Conservation (phyloP, 495 filamentous ascomycete genomes). For the Podospora pseudoanserina region DNA sequence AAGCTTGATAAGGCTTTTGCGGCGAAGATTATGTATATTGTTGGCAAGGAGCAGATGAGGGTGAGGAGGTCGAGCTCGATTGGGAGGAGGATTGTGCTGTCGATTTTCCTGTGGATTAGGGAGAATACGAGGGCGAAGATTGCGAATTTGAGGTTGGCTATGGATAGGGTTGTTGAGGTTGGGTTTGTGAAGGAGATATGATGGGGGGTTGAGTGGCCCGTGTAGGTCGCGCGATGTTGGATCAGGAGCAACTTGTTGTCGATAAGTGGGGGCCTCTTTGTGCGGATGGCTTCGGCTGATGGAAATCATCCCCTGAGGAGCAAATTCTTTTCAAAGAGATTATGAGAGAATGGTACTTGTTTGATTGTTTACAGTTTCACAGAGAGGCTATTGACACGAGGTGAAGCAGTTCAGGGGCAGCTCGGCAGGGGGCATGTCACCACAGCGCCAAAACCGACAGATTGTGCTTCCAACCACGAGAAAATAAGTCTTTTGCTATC, state of each 20-base stretch:
- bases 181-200: conserved; percentile 67
- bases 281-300: neutral
- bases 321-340: neutral
- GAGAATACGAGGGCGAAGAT: conserved; percentile 64
- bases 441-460: neutral
- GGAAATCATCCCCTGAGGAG: neutral
- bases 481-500: neutral
- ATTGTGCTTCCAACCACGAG: neutral
- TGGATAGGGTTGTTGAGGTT: conserved; percentile 63
- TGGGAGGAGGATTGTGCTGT: conserved; percentile 51
- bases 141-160: conserved; percentile 55
- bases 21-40: conserved; percentile 58
- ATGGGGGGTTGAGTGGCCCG: no score
- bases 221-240: neutral
- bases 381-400: neutral
- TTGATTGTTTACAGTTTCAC: neutral
- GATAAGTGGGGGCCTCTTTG: neutral
- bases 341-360: neutral
- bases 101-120: conserved; percentile 62
- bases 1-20: conserved; percentile 50
- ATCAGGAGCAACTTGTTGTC: neutral
- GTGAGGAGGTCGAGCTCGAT: conserved; percentile 32
- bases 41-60: conserved; percentile 64
- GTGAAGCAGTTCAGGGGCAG: neutral
- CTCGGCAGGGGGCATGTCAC: neutral